Percentiles rank a stretch among this genome's conserved stretches.
phyloP scores from a whole-genome alignment of 2,329 filamentous ascomycete species.

The Fusarium miscanthi region DNA sequence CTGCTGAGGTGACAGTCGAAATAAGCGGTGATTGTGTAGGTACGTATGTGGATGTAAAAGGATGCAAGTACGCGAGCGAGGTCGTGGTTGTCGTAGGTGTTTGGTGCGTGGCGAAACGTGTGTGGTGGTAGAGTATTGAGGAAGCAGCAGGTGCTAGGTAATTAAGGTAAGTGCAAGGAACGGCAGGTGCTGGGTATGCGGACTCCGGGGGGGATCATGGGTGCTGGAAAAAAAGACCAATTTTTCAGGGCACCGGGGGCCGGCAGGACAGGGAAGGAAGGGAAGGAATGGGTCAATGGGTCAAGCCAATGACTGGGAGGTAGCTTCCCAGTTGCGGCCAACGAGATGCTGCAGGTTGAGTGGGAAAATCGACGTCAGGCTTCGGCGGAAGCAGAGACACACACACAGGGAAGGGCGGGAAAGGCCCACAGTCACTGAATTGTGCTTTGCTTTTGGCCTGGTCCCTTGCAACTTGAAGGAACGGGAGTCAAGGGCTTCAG shows the following conservation, averaged over 20 bases:
- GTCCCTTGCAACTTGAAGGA: slow-evolving; percentile 22
- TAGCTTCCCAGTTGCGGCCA: slow-evolving; percentile 11
- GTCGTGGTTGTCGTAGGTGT: slow-evolving; percentile 34
- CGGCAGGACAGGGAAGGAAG: slow-evolving; percentile 36
- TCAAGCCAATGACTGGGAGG: slow-evolving; percentile 22
- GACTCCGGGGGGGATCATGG: slow-evolving; percentile 36
- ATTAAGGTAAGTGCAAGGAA: slow-evolving; percentile 43
- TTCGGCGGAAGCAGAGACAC: slow-evolving; percentile 18
- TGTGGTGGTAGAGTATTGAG: slow-evolving; percentile 41
- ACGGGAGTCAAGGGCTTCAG: slow-evolving; percentile 17
- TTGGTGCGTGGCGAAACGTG: slow-evolving; percentile 45
- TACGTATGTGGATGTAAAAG: slow-evolving; percentile 23
- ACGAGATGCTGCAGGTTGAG: slow-evolving; percentile 37
- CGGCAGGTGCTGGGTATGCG: slow-evolving; percentile 30
- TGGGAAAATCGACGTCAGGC: slow-evolving; percentile 38
- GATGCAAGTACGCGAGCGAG: slow-evolving; percentile 42
- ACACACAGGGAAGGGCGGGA: slow-evolving; percentile 30
- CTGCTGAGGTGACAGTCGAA: slow-evolving; percentile 31
- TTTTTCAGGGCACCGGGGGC: slow-evolving; percentile 40
- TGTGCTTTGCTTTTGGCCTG: slow-evolving; percentile 34
- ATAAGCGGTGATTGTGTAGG: slow-evolving; percentile 35
- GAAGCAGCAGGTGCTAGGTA: slow-evolving; percentile 40
- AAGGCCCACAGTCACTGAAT: slow-evolving; percentile 32
- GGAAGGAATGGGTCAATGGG: slow-evolving; percentile 36
- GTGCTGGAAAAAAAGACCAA: slow-evolving; percentile 32